phyloP scores from a whole-genome alignment of 306 rosid species.

The Trichosanthes truncata region DNA sequence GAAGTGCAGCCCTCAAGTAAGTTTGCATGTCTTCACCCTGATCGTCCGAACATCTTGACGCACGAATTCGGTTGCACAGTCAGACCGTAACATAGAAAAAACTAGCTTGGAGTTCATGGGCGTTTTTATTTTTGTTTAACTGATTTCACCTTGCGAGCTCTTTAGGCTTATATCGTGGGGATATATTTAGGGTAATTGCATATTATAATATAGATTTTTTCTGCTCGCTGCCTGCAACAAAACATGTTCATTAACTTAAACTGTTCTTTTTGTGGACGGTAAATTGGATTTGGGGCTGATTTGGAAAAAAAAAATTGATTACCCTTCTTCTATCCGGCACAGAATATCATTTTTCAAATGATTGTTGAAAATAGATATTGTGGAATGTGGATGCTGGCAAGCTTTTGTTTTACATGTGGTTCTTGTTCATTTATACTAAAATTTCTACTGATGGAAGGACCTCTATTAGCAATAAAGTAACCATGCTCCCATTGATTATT shows the following conservation, averaged over 20 bases:
- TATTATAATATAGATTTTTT: neutral
- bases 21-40: neutral
- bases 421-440: neutral
- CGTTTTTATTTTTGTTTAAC: neutral
- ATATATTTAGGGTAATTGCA: neutral
- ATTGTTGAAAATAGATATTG: neutral
- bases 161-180: neutral
- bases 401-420: neutral
- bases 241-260: neutral
- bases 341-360: neutral
- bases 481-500: neutral
- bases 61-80: neutral
- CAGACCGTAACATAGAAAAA: neutral
- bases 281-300: neutral
- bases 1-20: conserved; percentile 40
- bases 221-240: neutral
- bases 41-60: neutral
- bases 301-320: neutral
- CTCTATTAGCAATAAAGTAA: neutral
- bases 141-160: neutral
- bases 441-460: neutral
- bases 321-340: neutral
- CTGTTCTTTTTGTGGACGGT: neutral
- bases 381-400: neutral
- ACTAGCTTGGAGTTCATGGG: neutral